Percentiles rank a stretch among this genome's conserved stretches.
phyloP scores from a whole-genome alignment of 108 stramenopile species.

The Fistulifera pelliculosa region DNA sequence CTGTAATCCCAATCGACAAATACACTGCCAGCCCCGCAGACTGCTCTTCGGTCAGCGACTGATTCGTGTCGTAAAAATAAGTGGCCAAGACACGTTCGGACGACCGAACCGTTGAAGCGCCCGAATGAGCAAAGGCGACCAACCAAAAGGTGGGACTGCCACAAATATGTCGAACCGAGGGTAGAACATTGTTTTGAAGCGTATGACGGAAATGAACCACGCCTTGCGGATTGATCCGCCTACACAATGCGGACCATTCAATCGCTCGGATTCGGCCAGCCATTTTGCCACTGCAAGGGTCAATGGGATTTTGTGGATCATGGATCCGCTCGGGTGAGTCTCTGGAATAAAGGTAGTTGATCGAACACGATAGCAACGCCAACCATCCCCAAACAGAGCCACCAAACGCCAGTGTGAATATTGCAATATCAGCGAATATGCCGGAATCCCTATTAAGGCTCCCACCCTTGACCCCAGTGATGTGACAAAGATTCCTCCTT shows the following conservation, averaged over 20 bases:
- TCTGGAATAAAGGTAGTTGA: constrained; percentile 41
- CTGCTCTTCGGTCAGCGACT: constrained; percentile 41
- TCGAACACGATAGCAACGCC: constrained; percentile 21
- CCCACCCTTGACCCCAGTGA: constrained; percentile 69
- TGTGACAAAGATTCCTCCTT: constrained; percentile 56
- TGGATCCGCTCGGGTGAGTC: constrained; percentile 55
- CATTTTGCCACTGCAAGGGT: constrained; percentile 6
- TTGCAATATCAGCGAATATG: constrained; percentile 44
- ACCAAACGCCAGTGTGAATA: constrained; percentile 48
- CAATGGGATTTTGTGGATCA: constrained; percentile 70
- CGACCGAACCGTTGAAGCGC: constrained; percentile 54
- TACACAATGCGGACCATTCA: neutral
- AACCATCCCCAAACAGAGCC: constrained; percentile 36
- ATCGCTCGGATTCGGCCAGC: neutral
- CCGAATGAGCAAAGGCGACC: constrained; percentile 70
- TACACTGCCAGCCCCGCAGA: constrained; percentile 57
- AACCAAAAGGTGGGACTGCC: constrained; percentile 66
- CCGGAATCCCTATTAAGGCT: constrained; percentile 51
- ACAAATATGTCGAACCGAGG: constrained; percentile 49
- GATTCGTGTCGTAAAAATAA: constrained; percentile 60
- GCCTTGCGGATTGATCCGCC: neutral
- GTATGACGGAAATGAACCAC: constrained; percentile 9
- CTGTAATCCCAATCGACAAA: constrained; percentile 54
- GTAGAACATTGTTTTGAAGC: constrained; percentile 25
- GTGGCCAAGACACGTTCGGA: constrained; percentile 61